phyloP scores from a whole-genome alignment of 2,329 filamentous ascomycete genomes.

The Cyphellophora attinorum region DNA sequence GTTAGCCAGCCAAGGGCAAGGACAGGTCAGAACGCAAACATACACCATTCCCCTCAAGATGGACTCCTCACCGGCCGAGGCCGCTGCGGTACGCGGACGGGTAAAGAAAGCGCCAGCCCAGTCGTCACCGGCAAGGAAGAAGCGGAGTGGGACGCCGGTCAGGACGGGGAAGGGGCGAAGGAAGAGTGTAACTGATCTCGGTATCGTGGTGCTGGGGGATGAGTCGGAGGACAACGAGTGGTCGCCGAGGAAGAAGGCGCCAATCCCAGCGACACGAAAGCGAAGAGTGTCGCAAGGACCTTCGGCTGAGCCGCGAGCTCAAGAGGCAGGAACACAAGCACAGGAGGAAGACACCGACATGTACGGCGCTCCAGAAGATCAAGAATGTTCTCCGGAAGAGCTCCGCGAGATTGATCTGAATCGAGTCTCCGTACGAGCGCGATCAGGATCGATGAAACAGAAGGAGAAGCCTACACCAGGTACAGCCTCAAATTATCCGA shows the following conservation, averaged over 20 bases:
- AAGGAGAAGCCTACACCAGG: background rate
- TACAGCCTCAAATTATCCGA: slow-evolving; percentile 18
- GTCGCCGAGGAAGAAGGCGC: slow-evolving; percentile 12
- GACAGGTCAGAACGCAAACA: slow-evolving; percentile 21
- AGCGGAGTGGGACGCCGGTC: slow-evolving; percentile 12
- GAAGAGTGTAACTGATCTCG: slow-evolving; percentile 18
- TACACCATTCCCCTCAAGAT: slow-evolving; percentile 33
- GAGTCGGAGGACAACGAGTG: slow-evolving; percentile 18
- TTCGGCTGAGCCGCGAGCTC: too few relatives aligned
- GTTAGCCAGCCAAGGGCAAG: slow-evolving; percentile 22
- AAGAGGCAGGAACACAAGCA: too few relatives aligned
- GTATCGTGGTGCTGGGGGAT: slow-evolving; percentile 16
- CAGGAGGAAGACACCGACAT: slow-evolving; percentile 10
- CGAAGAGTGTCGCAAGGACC: too few relatives aligned
- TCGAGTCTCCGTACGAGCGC: slow-evolving; percentile 10
- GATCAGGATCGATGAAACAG: slow-evolving; percentile 8
- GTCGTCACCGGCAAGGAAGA: slow-evolving; percentile 5
- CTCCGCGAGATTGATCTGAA: slow-evolving; percentile 16
- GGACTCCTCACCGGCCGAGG: slow-evolving; percentile 4
- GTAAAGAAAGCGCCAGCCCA: slow-evolving; percentile 6
- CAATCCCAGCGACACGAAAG: too few relatives aligned
- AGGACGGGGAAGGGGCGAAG: slow-evolving; percentile 8
- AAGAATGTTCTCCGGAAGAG: slow-evolving; percentile 6
- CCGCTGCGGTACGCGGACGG: background rate
- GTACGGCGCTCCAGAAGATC: slow-evolving; percentile 1